Conservation (phyloP, 306 rosid species). For the Notholithocarpus densiflorus region DNA sequence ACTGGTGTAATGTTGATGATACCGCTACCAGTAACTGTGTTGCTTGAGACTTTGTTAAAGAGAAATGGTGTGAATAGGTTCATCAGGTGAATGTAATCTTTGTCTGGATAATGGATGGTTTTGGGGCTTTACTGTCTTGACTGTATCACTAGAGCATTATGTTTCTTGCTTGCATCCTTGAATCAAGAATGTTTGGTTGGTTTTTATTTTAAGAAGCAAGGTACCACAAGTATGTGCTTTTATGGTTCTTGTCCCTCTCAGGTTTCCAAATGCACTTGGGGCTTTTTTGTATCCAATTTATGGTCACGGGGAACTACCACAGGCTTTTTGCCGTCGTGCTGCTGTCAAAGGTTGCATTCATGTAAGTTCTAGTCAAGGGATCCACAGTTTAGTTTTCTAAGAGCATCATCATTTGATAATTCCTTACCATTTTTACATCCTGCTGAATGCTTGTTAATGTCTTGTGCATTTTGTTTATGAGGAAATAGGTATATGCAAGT, state of each 20-base stretch:
- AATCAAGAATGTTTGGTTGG: not conserved
- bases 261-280: constrained; percentile 79
- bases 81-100: not conserved
- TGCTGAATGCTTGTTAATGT: not conserved
- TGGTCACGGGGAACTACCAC: constrained; percentile 87
- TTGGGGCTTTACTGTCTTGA: not conserved
- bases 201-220: constrained; percentile 13
- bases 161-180: not conserved
- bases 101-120: not conserved
- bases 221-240: not conserved
- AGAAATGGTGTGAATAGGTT: too few species aligned
- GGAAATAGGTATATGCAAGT: not conserved
- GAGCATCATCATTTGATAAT: not conserved
- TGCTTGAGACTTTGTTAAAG: too few species aligned
- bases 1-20: not conserved
- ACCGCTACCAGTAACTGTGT: not conserved
- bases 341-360: constrained; percentile 94
- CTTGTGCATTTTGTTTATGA: not conserved
- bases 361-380: constrained; percentile 53
- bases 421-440: not conserved
- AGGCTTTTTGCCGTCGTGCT: constrained; percentile 89
- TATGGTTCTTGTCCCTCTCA: constrained; percentile 24
- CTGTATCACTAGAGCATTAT: not conserved
- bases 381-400: not conserved
- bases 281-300: constrained; percentile 83